A percentile compares a stretch with the other conserved stretches of the same genome.
phyloP scores from a whole-genome alignment of 768 basidiomycete genomes.

The Rossbeevera mucosa region DNA sequence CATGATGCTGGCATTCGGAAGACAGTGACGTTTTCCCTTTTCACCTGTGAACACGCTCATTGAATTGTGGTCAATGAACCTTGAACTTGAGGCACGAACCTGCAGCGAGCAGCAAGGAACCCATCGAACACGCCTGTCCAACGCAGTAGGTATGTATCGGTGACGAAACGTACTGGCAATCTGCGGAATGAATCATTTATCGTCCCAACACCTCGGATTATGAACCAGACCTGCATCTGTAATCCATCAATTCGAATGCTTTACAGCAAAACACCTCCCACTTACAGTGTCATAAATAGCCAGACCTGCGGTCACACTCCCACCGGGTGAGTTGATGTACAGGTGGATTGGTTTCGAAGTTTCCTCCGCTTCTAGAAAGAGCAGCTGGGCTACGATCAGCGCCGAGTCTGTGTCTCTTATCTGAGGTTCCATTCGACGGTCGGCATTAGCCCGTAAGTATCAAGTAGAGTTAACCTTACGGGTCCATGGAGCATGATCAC shows the following conservation, averaged over 20 bases:
- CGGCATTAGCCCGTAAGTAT: constrained; percentile 8
- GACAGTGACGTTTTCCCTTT: constrained; percentile 84
- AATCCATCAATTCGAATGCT: constrained; percentile 17
- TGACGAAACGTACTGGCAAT: constrained; percentile 75
- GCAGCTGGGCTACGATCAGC: constrained; percentile 83
- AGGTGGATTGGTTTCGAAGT: constrained; percentile 91
- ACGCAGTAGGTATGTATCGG: constrained; percentile 97
- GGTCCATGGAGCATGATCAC: constrained; percentile 95
- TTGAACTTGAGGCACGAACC: constrained; percentile 35
- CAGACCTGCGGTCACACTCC: constrained; percentile 91
- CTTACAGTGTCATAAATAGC: constrained; percentile 97
- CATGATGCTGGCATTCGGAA: constrained; percentile 96
- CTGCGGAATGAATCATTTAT: constrained; percentile 25
- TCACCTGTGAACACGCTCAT: constrained; percentile 48
- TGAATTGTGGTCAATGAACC: constrained; percentile 11
- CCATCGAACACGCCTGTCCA: constrained; percentile 95
- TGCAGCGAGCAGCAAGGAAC: constrained; percentile 85
- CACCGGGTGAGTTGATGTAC: constrained; percentile 96
- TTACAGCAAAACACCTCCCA: constrained; percentile 1
- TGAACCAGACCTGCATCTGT: constrained; percentile 65
- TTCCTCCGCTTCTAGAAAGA: constrained; percentile 96
- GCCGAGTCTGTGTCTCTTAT: constrained; percentile 89
- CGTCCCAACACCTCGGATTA: constrained; percentile 1
- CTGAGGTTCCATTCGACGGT: constrained; percentile 37
- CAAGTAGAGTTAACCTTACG: constrained; percentile 42